Evolutionary conservation across 352 stramenopile species (phyloP), one percentile per base, ranked within the genome.

Genomic region (Pythium vanterpoolii): DNA sequence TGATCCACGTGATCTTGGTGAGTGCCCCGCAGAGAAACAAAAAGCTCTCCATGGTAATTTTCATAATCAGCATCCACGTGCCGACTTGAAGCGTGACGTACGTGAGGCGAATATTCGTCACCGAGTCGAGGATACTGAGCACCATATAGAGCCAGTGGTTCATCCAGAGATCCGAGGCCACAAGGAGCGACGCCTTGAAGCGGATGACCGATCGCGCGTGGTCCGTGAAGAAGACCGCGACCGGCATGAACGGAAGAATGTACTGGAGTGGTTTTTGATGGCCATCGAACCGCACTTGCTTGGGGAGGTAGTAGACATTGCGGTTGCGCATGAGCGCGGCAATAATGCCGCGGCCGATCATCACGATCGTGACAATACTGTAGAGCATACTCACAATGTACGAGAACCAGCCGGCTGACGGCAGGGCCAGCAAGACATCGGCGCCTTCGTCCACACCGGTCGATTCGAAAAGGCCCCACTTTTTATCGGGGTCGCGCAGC

Each of bases 81-180:
- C 74, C 76, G n/a, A 83, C 80, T 38, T 83, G 60, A 5, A 80
- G 66, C 4, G 78, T 65, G 2, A 74, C 67, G 49, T 86, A 87
- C 24, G 69, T 89, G 53, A 83, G 73, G 0, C 77, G 68, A 3
- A 86, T 27, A 43, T 73, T 84, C 6, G 72, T 62, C 8, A 87
- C 42, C 4, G 76, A 65, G 18, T 87, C 76, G 27, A 86, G 43
- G 13, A 86, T 79, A 50, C 79, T 87, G 2, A 87, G 55, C 1
- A 72, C 9, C 9, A 86, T 84, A 58, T 89, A 89, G 3, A 85
- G 61, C 79, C 79, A 89, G 53, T 89, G 76, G 61, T 89, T 89
- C 59, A 89, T 84, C 79, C 79, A 87, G 9, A 83, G 60, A 28
- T 86, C 74, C 2, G 76, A 88, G 1, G 74, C 78, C 62, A 85